These are phyloP conservation scores for Podospora pseudoanserina DNA, from an alignment of 495 filamentous ascomycete genomes.

Conservation along the genomic window DNA sequence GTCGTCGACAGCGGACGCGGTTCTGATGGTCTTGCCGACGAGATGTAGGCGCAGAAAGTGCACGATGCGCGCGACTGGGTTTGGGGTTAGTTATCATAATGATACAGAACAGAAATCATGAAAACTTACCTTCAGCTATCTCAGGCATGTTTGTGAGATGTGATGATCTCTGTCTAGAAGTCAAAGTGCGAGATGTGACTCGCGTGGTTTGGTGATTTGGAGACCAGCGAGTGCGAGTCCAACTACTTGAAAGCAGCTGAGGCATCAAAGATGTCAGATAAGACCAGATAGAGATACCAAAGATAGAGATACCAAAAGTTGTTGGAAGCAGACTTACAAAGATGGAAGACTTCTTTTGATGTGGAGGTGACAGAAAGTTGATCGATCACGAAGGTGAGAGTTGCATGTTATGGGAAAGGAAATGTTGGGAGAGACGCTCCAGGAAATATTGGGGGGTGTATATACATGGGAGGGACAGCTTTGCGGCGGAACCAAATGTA, in stretches of 20 bases:
- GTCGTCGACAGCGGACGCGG: conserved; percentile 71
- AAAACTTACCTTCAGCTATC: conserved; percentile 61
- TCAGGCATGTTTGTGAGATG: conserved; percentile 60
- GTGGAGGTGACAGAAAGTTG: not conserved
- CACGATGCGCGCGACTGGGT: conserved; percentile 72
- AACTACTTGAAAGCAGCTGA: no score
- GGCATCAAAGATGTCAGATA: no score
- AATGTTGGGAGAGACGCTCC: not conserved
- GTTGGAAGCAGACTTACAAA: not conserved
- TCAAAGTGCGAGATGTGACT: not conserved
- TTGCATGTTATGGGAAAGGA: not conserved
- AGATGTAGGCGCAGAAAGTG: conserved; percentile 77
- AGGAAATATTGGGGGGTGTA: not conserved
- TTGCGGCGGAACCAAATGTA: no score
- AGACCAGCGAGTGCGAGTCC: no score
- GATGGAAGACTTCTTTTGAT: not conserved
- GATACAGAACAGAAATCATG: not conserved
- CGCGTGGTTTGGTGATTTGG: not conserved
- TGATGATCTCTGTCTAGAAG: not conserved
- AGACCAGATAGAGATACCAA: not conserved
- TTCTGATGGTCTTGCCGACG: conserved; percentile 73
- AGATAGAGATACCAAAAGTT: no score
- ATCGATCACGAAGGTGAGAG: not conserved
- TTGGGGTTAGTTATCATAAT: conserved; percentile 10
- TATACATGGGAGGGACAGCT: not conserved